Evolutionary conservation across 805 yeast species (phyloP).

Genomic region (Ogataea trehaloabstinens): DNA sequence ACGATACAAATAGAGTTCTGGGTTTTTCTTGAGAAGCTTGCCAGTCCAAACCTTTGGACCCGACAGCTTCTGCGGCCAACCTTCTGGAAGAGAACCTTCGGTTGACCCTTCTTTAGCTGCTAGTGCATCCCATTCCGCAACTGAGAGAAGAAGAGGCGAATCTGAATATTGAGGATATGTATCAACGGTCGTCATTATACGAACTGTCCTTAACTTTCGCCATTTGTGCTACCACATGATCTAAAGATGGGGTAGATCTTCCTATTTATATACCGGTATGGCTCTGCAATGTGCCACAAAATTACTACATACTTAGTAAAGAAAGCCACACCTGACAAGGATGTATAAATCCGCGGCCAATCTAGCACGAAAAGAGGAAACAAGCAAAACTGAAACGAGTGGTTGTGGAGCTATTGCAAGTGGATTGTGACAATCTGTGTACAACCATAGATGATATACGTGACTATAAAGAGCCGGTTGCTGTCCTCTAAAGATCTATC

Average conservation of each 20-base stretch:
- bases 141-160: conserved; percentile 4
- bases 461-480: background rate
- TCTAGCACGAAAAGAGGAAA: background rate
- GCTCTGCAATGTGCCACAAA: conserved; percentile 1
- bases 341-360: conserved; percentile 2
- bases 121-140: conserved; percentile 2
- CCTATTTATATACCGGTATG: too few relatives aligned
- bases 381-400: conserved; percentile 1
- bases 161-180: conserved; percentile 4
- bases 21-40: conserved; percentile 1
- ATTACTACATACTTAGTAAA: background rate
- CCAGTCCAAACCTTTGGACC: conserved; percentile 5
- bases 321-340: conserved; percentile 5
- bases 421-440: conserved; percentile 1
- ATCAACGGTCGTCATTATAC: conserved; percentile 3
- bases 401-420: background rate
- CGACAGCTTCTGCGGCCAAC: conserved; percentile 4
- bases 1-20: conserved; percentile 3
- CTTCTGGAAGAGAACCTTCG: conserved; percentile 2
- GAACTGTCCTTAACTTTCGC: background rate
- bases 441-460: background rate
- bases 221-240: background rate
- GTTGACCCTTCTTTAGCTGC: conserved; percentile 2
- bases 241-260: background rate
- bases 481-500: background rate